Conservation (phyloP, 805 yeast species). For the baker's yeast (Saccharomyces cerevisiae) region DNA sequence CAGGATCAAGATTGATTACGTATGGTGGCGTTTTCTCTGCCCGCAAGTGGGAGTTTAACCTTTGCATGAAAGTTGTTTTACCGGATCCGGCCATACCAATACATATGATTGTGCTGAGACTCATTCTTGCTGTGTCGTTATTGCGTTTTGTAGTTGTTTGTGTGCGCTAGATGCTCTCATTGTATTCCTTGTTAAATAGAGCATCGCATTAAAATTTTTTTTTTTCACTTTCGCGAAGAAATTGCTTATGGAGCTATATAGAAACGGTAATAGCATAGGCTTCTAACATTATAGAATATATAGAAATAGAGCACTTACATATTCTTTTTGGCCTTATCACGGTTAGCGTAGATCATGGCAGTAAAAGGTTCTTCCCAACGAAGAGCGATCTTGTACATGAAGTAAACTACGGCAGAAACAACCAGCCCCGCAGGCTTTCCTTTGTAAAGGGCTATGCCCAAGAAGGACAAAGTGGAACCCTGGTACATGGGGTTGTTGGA, state of each 20-base stretch:
- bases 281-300: neutral
- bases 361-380: slow-evolving; percentile 95
- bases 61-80: slow-evolving; percentile 94
- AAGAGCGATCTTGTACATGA: slow-evolving; percentile 79
- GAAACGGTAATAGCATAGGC: neutral
- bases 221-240: neutral
- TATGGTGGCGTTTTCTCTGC: slow-evolving; percentile 69
- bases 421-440: slow-evolving; percentile 86
- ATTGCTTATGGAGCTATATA: neutral
- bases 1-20: slow-evolving; percentile 92
- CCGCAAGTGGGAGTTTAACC: slow-evolving; percentile 84
- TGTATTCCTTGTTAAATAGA: neutral
- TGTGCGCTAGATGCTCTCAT: neutral
- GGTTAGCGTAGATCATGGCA: slow-evolving; percentile 75
- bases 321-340: slow-evolving; percentile 37
- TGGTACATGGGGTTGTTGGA: slow-evolving; percentile 94
- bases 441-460: slow-evolving; percentile 82
- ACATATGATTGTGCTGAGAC: slow-evolving; percentile 39
- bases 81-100: slow-evolving; percentile 78
- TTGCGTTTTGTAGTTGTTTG: neutral
- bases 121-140: slow-evolving; percentile 19
- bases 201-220: neutral
- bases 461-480: slow-evolving; percentile 81
- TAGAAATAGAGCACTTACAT: neutral
- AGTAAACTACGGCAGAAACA: slow-evolving; percentile 61